A percentile compares a stretch with the other conserved stretches of the same genome.
These are phyloP conservation scores for Paramecium pentaurelia DNA, from an alignment of 73 alveolate genomes.

Conservation along the genomic window DNA sequence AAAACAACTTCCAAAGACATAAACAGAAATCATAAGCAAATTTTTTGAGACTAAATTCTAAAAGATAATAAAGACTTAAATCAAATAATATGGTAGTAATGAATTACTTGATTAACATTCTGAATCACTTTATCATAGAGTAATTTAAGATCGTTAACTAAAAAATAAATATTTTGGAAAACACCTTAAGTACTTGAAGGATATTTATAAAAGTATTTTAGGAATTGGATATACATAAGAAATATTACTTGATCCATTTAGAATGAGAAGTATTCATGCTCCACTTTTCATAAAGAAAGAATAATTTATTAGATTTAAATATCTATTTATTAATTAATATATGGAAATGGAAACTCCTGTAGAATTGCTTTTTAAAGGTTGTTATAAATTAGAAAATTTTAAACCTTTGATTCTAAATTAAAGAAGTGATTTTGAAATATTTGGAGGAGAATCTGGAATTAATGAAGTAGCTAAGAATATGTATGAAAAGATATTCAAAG, in stretches of 20 bases:
- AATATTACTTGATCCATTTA: not conserved
- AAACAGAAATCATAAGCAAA: constrained; percentile 2
- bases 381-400: constrained; percentile 7
- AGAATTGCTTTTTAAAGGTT: constrained; percentile 9
- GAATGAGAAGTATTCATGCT: constrained; percentile 38
- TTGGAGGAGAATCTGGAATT: constrained; percentile 10
- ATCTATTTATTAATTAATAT: not conserved
- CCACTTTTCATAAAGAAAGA: not conserved
- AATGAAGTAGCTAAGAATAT: not conserved
- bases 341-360: constrained; percentile 46
- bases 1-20: not conserved
- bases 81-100: not conserved
- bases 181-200: not conserved
- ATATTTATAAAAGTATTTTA: not conserved
- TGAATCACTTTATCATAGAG: not conserved
- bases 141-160: not conserved
- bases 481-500: constrained; percentile 23
- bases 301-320: not conserved
- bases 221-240: constrained; percentile 11
- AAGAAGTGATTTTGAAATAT: constrained; percentile 2
- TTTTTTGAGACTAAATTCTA: constrained; percentile 18
- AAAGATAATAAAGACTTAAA: not conserved
- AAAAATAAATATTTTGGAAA: not conserved
- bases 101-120: not conserved
- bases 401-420: constrained; percentile 8